phyloP scores from a whole-genome alignment of 305 asterid genomes.

The Solanum chacoense region DNA sequence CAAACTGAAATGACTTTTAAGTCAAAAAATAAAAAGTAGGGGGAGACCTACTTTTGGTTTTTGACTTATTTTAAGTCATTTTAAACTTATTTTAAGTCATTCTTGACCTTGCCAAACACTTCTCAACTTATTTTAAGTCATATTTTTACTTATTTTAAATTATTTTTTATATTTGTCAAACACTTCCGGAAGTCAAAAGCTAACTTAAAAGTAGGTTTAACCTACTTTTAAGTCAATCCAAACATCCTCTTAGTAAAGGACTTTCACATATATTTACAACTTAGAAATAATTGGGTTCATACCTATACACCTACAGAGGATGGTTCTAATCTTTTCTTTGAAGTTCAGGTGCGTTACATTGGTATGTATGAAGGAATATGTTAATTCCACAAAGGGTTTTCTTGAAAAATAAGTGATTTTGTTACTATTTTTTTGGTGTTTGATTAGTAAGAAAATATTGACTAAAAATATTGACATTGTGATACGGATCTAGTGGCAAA shows the following conservation, averaged over 20 bases:
- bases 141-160: too few species aligned
- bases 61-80: too few species aligned
- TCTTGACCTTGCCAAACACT: too few species aligned
- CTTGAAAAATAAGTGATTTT: not conserved
- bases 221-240: too few species aligned
- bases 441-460: not conserved
- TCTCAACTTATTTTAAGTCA: too few species aligned
- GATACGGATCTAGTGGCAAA: not conserved
- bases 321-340: not conserved
- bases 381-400: not conserved
- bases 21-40: too few species aligned
- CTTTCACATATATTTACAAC: not conserved
- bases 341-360: not conserved
- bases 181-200: too few species aligned
- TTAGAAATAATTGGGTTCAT: not conserved
- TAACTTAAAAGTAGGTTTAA: too few species aligned
- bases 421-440: not conserved
- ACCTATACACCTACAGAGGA: not conserved
- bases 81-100: too few species aligned
- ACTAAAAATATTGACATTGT: not conserved
- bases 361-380: not conserved
- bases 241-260: not conserved
- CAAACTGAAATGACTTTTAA: too few species aligned
- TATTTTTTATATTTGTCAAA: too few species aligned
- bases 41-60: too few species aligned